Evolutionary conservation across 345 rosid genomes (phyloP), one percentile per base, ranked within the genome.

Genomic region (Eucalyptus rudis): DNA sequence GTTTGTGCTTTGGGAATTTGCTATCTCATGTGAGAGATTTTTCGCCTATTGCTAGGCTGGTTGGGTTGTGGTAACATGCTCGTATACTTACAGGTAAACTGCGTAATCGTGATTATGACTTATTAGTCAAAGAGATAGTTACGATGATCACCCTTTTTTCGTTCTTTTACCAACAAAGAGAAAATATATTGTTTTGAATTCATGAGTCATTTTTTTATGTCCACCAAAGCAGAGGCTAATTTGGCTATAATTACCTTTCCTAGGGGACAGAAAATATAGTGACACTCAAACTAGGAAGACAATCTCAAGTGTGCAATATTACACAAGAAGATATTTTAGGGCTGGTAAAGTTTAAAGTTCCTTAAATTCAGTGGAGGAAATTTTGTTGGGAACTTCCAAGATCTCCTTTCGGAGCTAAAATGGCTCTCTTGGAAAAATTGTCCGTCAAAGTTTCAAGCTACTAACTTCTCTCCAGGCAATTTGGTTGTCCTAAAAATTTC

Each of bases 111-210:
- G 8, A 31, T 33, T 3, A 68, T 68, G 80, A 19, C 80, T 62
- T 0, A 0, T 62, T 29, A 0, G 0, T 62, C 17, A 29, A 62
- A 62, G 71, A 0, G 33, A 62, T n/a, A n/a, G n/a, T n/a, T n/a
- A n/a, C n/a, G n/a, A n/a, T n/a, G n/a, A n/a, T n/a, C n/a, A n/a
- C n/a, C n/a, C n/a, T n/a, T n/a, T 62, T 62, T 62, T 29, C 17
- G 33, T 62, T 62, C 71, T 29, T 62, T 33, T 17, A 68, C 44
- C 13, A 17, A 68, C 5, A 33, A 68, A 68, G 36, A 0, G 80
- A 68, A 68, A 68, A 16, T 17, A 17, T 5, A 8, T 17, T 33
- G 12, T 0, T 36, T 33, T 33, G 17, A 68, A 31, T 17, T 31
- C 24, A 17, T 3, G 44, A 33, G 22, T 0, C 20, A 0, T 66